Conservation (phyloP, 331 rosid species). For the Acacia pycnantha region DNA sequence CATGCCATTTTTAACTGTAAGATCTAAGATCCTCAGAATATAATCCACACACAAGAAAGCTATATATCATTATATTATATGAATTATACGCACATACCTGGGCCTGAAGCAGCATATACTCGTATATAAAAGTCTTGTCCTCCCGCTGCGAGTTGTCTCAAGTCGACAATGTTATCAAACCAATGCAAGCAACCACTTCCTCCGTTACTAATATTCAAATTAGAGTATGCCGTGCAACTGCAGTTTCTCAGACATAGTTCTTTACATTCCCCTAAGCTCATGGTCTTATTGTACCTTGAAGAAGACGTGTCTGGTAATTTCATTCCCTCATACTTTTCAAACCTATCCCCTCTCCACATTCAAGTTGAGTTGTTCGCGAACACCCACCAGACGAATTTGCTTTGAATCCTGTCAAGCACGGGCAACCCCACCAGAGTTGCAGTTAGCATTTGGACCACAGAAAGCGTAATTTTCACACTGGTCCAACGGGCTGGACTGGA, state of each 20-base stretch:
- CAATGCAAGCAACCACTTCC: slow-evolving; percentile 41
- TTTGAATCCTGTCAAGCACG: slow-evolving; percentile 28
- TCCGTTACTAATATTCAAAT: slow-evolving; percentile 24
- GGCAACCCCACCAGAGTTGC: slow-evolving; percentile 9
- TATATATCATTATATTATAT: too few relatives aligned
- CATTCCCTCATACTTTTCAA: not conserved
- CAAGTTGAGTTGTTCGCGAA: not conserved
- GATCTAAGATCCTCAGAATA: not conserved
- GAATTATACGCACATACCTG: not conserved
- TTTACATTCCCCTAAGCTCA: slow-evolving; percentile 29
- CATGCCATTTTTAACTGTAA: not conserved
- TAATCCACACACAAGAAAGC: not conserved
- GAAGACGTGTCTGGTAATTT: slow-evolving; percentile 35
- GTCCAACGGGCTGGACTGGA: too few relatives aligned
- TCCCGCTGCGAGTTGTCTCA: not conserved
- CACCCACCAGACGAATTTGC: slow-evolving; percentile 25
- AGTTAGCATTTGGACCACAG: slow-evolving; percentile 37
- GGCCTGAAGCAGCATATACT: not conserved
- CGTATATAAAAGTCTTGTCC: slow-evolving; percentile 34
- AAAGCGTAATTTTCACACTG: not conserved
- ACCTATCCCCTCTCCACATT: slow-evolving; percentile 22
- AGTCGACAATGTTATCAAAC: slow-evolving; percentile 26
- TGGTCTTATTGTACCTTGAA: slow-evolving; percentile 23
- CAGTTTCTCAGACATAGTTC: slow-evolving; percentile 29
- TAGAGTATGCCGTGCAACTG: slow-evolving; percentile 34